Evolutionary conservation across 2,329 filamentous ascomycete genomes (phyloP).

Genomic region (Talaromyces sp.): DNA sequence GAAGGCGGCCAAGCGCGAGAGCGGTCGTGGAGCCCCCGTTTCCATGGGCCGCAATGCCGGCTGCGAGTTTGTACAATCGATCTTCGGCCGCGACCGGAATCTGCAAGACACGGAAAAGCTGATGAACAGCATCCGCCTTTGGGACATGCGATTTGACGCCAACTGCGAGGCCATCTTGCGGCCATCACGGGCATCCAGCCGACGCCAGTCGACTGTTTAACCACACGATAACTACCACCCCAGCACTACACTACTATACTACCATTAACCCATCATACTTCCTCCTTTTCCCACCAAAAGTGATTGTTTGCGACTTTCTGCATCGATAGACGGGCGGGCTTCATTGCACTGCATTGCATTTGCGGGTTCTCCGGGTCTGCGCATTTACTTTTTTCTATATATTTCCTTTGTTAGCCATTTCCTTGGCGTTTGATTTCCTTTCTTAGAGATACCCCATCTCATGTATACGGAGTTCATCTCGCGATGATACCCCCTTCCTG

Average conservation of each 20-base stretch:
- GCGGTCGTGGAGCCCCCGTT: constrained; percentile 55
- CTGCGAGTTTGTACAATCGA: constrained; percentile 90
- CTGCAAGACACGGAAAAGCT: constrained; percentile 85
- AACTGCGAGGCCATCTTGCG: constrained; percentile 87
- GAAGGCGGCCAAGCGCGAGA: constrained; percentile 71
- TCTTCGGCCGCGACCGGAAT: constrained; percentile 88
- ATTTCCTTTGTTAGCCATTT: constrained; percentile 11
- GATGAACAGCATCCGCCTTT: constrained; percentile 82
- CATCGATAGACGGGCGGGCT: constrained; percentile 8
- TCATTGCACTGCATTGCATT: constrained; percentile 12
- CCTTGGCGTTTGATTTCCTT: constrained; percentile 9
- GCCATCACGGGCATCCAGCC: constrained; percentile 24
- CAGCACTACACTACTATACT: not conserved
- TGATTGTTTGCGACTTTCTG: constrained; percentile 4
- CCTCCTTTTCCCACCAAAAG: constrained; percentile 4
- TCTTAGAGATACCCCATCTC: constrained; percentile 14
- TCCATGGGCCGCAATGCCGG: constrained; percentile 89
- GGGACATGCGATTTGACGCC: constrained; percentile 90
- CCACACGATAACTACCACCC: not conserved
- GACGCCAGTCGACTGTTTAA: constrained; percentile 20
- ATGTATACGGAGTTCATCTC: constrained; percentile 10
- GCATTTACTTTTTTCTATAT: not conserved
- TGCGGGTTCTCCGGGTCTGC: constrained; percentile 4
- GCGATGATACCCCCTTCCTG: constrained; percentile 8
- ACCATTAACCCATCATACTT: not conserved